phyloP scores from a whole-genome alignment of 2,329 filamentous ascomycete species.

The Fusarium scirpi region DNA sequence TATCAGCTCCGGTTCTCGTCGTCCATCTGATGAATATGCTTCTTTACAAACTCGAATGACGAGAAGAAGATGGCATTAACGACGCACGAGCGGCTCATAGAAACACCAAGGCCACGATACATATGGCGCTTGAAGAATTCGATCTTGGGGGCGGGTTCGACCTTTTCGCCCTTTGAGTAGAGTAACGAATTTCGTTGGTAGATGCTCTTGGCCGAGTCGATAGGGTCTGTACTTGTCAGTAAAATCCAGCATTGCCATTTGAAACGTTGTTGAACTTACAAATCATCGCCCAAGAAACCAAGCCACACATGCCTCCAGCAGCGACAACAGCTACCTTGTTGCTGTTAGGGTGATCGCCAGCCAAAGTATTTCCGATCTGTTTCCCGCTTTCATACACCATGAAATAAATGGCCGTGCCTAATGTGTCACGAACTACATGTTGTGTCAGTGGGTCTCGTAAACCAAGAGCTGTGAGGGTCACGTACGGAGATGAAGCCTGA shows the following conservation, averaged over 20 bases:
- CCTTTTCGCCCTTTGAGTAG: conserved; percentile 72
- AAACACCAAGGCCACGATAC: conserved; percentile 86
- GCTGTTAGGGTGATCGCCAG: conserved; percentile 77
- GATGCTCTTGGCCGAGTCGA: conserved; percentile 86
- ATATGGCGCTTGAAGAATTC: conserved; percentile 81
- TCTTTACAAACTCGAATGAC: conserved; percentile 86
- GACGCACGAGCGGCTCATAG: conserved; percentile 83
- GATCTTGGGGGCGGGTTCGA: conserved; percentile 77
- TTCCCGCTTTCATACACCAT: conserved; percentile 91
- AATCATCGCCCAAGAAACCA: conserved; percentile 84
- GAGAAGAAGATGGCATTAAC: conserved; percentile 94
- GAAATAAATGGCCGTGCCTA: conserved; percentile 88
- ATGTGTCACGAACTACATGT: conserved; percentile 77
- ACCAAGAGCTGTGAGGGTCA: conserved; percentile 16
- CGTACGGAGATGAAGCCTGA: conserved; percentile 81
- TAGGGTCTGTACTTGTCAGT: conserved; percentile 63
- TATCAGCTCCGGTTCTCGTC: conserved; percentile 50
- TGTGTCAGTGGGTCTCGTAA: conserved; percentile 9
- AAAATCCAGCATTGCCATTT: background rate
- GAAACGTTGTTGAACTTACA: conserved; percentile 69
- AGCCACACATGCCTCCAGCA: conserved; percentile 83
- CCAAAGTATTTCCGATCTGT: conserved; percentile 81
- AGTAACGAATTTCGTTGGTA: conserved; percentile 86
- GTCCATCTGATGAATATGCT: conserved; percentile 68
- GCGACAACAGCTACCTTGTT: conserved; percentile 82